These are phyloP conservation scores for Melastoma malabathricum DNA, from an alignment of 345 rosid genomes.

Conservation along the genomic window DNA sequence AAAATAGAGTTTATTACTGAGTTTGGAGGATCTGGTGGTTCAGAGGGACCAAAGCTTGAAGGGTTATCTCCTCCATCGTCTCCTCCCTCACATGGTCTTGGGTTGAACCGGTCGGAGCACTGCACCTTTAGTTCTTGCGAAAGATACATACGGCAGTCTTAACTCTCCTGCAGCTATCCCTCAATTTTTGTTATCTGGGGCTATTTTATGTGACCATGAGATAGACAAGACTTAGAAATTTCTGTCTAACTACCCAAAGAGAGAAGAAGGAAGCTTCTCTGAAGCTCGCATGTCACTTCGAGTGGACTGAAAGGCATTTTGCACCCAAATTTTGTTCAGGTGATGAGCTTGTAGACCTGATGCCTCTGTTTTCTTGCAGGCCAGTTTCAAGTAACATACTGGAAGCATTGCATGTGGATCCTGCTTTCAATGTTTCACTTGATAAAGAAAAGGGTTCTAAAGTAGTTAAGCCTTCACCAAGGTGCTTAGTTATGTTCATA, in stretches of 20 bases:
- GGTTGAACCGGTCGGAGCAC: conserved; percentile 96
- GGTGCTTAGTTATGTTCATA: conserved; percentile 22
- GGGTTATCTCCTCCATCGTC: conserved; percentile 86
- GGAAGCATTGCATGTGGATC: conserved; percentile 95
- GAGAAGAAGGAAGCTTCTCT: conserved; percentile 42
- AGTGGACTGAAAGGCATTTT: conserved; percentile 14
- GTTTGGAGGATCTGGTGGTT: conserved; percentile 73
- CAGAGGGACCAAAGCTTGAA: conserved; percentile 50
- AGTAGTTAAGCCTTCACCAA: conserved; percentile 16
- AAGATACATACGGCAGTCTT: conserved; percentile 78
- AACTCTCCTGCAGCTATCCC: conserved; percentile 65
- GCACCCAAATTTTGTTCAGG: background rate
- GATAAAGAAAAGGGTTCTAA: conserved; percentile 52
- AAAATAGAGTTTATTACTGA: conserved; percentile 87
- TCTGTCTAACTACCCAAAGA: conserved; percentile 37
- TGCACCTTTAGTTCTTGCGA: conserved; percentile 93
- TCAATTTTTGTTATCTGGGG: conserved; percentile 46
- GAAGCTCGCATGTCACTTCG: conserved; percentile 25
- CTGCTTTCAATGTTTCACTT: conserved; percentile 81
- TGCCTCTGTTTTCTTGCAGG: conserved; percentile 57
- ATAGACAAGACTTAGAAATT: conserved; percentile 36
- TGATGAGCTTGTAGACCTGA: background rate
- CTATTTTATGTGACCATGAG: conserved; percentile 33
- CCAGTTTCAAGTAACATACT: conserved; percentile 69
- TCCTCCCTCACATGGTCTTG: conserved; percentile 59